These are phyloP conservation scores for Periconia macrospinosa DNA, from an alignment of 2,329 filamentous ascomycete species.

Conservation along the genomic window DNA sequence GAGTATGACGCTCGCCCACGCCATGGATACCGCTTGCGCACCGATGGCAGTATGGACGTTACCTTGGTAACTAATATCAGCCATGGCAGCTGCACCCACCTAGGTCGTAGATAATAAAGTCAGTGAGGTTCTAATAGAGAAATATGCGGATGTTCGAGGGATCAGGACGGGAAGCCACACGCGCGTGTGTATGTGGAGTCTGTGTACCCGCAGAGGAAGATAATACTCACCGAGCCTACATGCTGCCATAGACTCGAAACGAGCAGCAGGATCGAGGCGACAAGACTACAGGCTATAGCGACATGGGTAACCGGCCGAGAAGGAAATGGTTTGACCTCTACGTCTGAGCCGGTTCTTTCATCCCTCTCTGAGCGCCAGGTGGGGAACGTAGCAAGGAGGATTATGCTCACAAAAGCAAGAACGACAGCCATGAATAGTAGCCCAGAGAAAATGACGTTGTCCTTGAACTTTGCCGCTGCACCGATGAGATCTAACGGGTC, in stretches of 20 bases:
- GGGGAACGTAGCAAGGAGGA: constrained; percentile 89
- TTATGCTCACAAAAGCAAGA: constrained; percentile 87
- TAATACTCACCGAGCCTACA: constrained; percentile 91
- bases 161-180: too few species aligned
- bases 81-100: constrained; percentile 84
- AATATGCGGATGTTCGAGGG: too few species aligned
- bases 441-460: constrained; percentile 94
- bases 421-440: constrained; percentile 95
- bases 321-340: constrained; percentile 86
- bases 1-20: constrained; percentile 89
- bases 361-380: constrained; percentile 90
- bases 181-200: too few species aligned
- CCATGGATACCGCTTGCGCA: constrained; percentile 87
- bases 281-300: constrained; percentile 80
- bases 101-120: too few species aligned
- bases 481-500: constrained; percentile 93
- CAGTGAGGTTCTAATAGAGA: too few species aligned
- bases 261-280: constrained; percentile 61
- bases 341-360: constrained; percentile 68
- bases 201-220: too few species aligned
- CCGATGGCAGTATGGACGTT: constrained; percentile 79
- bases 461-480: constrained; percentile 91
- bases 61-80: constrained; percentile 84
- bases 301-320: constrained; percentile 85
- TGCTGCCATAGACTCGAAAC: constrained; percentile 78